Percentiles rank a stretch among this genome's conserved stretches.
phyloP scores from a whole-genome alignment of 495 filamentous ascomycete genomes.

The Parathielavia hyrcaniae region DNA sequence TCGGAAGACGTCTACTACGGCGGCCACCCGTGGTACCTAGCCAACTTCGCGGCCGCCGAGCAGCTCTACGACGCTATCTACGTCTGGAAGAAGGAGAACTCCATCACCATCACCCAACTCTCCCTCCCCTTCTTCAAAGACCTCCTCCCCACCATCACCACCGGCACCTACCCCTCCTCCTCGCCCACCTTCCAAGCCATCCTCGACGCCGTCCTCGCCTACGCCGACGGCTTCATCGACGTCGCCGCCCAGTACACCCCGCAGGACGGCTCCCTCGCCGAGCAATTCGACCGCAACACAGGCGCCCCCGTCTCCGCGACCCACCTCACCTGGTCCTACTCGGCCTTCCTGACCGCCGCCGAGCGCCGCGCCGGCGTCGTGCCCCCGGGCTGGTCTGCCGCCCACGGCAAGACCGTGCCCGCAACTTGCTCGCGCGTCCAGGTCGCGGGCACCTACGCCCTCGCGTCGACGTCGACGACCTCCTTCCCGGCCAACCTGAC shows the following conservation, averaged over 20 bases:
- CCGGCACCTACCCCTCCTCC: conserved; percentile 46
- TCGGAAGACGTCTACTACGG: conserved; percentile 61
- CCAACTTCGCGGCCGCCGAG: conserved; percentile 59
- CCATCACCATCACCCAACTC: conserved; percentile 46
- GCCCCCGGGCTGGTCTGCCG: conserved; percentile 49
- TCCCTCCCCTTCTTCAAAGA: conserved; percentile 55
- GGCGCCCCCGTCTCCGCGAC: conserved; percentile 51
- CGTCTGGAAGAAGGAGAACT: conserved; percentile 51
- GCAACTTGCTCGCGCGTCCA: conserved; percentile 47
- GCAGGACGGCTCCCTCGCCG: conserved; percentile 50
- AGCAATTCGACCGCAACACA: conserved; percentile 52
- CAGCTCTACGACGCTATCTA: conserved; percentile 59
- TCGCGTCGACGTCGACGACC: conserved; percentile 46
- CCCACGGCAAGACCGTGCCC: conserved; percentile 47
- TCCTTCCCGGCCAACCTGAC: conserved; percentile 53
- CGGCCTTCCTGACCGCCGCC: conserved; percentile 55
- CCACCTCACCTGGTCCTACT: conserved; percentile 65
- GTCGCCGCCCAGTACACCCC: conserved; percentile 46
- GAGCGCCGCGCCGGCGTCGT: conserved; percentile 44
- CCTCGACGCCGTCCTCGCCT: conserved; percentile 49
- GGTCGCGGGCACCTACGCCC: conserved; percentile 53
- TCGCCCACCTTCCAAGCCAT: conserved; percentile 47
- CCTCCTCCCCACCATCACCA: conserved; percentile 42
- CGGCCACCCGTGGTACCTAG: conserved; percentile 63
- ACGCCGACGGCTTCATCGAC: conserved; percentile 59